Base-by-base conservation (phyloP, 228 moss, liverwort and hornwort genomes). In the Sphagnum magellanicum region DNA sequence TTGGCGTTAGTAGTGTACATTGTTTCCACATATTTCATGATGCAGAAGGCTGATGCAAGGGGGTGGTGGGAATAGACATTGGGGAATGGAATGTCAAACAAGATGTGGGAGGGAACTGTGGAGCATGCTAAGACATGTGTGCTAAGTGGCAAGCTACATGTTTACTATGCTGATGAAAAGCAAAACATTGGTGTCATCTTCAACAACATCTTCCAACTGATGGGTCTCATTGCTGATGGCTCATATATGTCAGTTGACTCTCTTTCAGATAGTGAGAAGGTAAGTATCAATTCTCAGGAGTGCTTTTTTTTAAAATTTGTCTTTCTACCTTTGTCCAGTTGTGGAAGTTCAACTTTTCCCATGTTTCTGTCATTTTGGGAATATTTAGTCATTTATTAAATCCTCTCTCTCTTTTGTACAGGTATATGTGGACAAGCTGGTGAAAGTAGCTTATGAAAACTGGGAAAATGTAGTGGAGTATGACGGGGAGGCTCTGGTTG, bases 381-480 rank as follows among this genome's bases (percentile, higher is more conserved):
- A 32, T 32, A 32, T 32, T 32, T 32, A 32, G 32, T 32, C 3
- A 0, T 32, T 32, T 32, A 32, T 32, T 32, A 32, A 32, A 32
- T 32, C 32, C 3, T 32, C 32, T 32, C 32, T 32, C 32, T 3
- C 32, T 32, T 32, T 9, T 67, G 55, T 50, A 6, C 81, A 90
- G 90, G 95, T 95, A 6, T 95, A 95, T 57, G 95, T 95, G 49
- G 95, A 95, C 77, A 95, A 95, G 70, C 85, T 95, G 50, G 95
- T 95, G 6, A 92, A 95, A 75, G 95, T 95, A 70, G 95, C 95
- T 4, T 92, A 95, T 50, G 92, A 95, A 60, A 95, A 95, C 63
- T 95, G 95, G 95, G 95, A 95, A 81, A 92, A 95, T 76, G 95
- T 95, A 68, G 95, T 95, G 74, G 95, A 95, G 70, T 95, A 95